Conservation (phyloP, 169 alveolate species). For the Cryptosporidium sp. region DNA sequence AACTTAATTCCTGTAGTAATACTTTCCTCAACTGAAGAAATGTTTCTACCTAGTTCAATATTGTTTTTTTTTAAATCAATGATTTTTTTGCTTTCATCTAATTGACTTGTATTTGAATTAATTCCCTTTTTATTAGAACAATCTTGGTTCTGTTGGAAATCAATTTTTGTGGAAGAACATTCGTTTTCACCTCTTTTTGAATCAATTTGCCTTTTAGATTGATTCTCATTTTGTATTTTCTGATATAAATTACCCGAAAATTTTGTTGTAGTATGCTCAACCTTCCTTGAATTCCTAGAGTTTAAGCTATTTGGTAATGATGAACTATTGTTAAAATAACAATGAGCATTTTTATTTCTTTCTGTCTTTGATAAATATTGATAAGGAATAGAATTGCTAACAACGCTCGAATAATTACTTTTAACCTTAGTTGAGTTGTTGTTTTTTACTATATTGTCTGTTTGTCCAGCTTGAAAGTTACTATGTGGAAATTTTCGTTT, state of each 20-base stretch:
- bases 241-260: neutral
- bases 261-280: neutral
- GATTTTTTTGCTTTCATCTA: neutral
- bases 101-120: neutral
- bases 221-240: neutral
- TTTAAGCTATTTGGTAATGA: neutral
- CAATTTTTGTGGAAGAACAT: neutral
- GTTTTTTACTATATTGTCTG: neutral
- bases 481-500: constrained; percentile 60
- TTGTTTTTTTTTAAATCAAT: neutral
- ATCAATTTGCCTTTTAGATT: neutral
- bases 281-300: neutral
- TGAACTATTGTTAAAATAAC: neutral
- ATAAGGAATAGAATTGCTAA: neutral
- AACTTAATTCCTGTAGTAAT: constrained; percentile 34
- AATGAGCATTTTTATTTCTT: constrained; percentile 9
- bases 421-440: neutral
- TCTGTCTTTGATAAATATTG: neutral
- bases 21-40: constrained; percentile 28
- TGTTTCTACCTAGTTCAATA: neutral
- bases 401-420: neutral
- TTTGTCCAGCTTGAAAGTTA: constrained; percentile 35
- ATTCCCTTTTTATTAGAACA: neutral
- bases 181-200: neutral
- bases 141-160: neutral